Base-by-base conservation (phyloP, 2,329 filamentous ascomycete genomes). In the Cytospora paraplurivora region DNA sequence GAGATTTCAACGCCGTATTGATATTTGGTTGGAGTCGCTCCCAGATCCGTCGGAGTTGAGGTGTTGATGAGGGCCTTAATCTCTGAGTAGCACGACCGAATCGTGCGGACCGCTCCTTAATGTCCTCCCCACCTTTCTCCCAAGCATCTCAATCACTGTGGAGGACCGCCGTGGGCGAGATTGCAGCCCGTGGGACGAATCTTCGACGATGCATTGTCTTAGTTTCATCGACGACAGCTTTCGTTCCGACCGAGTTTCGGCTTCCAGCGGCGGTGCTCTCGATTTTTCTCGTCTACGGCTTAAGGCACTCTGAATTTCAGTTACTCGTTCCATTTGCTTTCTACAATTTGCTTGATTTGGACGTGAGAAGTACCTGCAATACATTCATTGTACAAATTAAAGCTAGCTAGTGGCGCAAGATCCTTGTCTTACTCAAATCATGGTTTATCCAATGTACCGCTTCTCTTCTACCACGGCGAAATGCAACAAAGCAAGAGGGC, bases 231-330 rank as follows among this genome's bases (percentile, higher is more conserved):
- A 56, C 56, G 44, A 63, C 51, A 54, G 19, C 56, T 37, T 56
- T 58, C 51, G 59, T 35, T 32, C 59, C 35, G 44, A 38, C 51
- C 56, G 56, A 78, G 63, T 60, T 62, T 38, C 54, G 60, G 47
- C 60, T 55, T 65, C 59, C 57, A 37, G 55, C 21, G 63, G 56
- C 56, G 59, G 32, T 53, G 37, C 41, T 62, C 38, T 54, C 56
- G 41, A 62, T 54, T n/a, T 12, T 38, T 38, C 4, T 4, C n/a
- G 33, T 32, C 27, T 58, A 21, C 19, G 37, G 13, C 33, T 63
- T 13, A 53, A 58, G 53, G 17, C 56, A 56, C 54, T 53, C 50
- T 32, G 32, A 15, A 17, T 21, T 51, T 37, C 33, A 32, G 6
- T 51, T 62, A 59, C n/a, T 33, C 53, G 59, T 50, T 55, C 33